A percentile compares a stretch with the other conserved stretches of the same genome.
Conservation (phyloP, 202 grass and related monocot genomes). For the Schoenoplectus tabernaemontani region DNA sequence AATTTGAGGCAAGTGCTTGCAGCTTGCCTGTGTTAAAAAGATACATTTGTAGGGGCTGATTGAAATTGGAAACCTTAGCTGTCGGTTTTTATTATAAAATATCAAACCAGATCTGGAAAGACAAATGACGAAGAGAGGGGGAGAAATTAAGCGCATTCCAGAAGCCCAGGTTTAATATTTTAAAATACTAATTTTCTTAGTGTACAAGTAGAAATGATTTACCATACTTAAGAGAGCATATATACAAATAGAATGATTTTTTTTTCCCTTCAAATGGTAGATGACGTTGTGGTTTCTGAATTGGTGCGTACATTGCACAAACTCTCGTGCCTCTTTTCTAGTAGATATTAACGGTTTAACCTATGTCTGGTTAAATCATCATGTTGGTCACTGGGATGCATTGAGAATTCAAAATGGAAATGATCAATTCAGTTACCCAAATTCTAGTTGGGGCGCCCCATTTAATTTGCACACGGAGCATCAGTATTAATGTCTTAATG, state of each 20-base stretch:
- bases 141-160: neutral
- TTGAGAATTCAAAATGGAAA: neutral
- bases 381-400: neutral
- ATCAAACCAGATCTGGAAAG: neutral
- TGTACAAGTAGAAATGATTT: neutral
- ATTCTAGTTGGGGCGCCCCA: neutral
- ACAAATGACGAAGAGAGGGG: neutral
- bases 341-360: no score
- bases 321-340: no score
- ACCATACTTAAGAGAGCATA: neutral
- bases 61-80: neutral
- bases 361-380: neutral
- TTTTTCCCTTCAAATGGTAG: no score
- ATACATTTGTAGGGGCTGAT: neutral
- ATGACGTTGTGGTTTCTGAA: neutral
- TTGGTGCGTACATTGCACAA: no score
- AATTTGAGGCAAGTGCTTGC: constrained; percentile 2
- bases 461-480: neutral
- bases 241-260: neutral
- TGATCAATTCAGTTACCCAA: neutral
- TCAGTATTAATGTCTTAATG: no score
- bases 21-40: neutral
- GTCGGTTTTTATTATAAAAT: neutral
- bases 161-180: neutral
- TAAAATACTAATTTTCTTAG: neutral